Base-by-base conservation (phyloP, 73 alveolate genomes). In the Uronychia setigera region DNA sequence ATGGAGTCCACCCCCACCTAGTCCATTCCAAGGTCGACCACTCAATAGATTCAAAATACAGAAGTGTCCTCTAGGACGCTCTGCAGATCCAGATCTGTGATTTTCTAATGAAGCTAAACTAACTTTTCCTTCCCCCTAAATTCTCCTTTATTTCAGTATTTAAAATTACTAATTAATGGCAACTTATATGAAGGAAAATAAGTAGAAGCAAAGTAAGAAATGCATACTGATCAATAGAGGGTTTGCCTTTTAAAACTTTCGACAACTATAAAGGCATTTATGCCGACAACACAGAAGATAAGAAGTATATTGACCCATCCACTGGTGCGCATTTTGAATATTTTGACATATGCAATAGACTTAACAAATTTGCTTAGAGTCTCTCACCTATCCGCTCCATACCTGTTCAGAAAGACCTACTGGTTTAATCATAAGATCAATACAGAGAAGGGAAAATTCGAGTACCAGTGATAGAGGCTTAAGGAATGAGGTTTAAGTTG, bases 231-330 rank as follows among this genome's bases (percentile, higher is more conserved):
- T 46, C 5, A 46, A 46, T 46, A 19, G 67, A 19, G 19, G 67
- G 67, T 5, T 11, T 11, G 19, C 5, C 67, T 19, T 11, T 46
- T 5, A 5, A 46, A 19, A 5, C 67, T 19, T 46, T 46, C 67
- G 31, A 81, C 1, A 81, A 81, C 28, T 81, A 81, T 28, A 81
- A 81, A 60, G 88, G 88, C 35, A 81, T 81, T 59, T 81, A 33
- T 35, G 57, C 76, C n/a, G 85, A 79, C 9, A 82, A 87, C 31
- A 19, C 67, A 11, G 88, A 84, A 14, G 83, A 78, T 0, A 33
- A 78, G 29, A 78, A 78, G 32, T 78, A 78, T 28, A 14, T 78
- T 13, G 84, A 78, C 35, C 84, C 84, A 1, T 13, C 0, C 25
- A 32, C 84, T 13, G 84, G 84, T 25, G 84, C 84, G 0, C 84